phyloP scores from a whole-genome alignment of 148 eudicot genomes.

The Chenopodium suecicum region DNA sequence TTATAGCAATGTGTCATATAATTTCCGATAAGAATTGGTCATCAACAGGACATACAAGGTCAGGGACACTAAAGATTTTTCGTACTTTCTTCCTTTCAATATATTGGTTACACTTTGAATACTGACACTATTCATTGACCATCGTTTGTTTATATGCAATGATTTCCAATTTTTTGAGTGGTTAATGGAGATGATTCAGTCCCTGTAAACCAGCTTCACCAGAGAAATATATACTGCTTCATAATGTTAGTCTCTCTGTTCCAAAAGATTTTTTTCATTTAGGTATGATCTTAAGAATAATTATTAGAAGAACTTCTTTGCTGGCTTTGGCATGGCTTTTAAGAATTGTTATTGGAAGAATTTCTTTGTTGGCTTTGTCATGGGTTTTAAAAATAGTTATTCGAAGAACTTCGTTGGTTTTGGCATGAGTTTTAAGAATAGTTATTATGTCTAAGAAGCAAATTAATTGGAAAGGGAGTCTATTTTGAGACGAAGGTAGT shows the following conservation, averaged over 20 bases:
- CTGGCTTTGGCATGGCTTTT: not conserved
- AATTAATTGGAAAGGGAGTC: not conserved
- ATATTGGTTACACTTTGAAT: too few species aligned
- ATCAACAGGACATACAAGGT: not conserved
- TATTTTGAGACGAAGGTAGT: not conserved
- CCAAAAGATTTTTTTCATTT: not conserved
- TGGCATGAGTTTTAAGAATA: not conserved
- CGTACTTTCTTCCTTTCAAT: too few species aligned
- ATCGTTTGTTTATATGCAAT: too few species aligned
- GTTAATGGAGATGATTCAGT: not conserved
- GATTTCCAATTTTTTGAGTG: not conserved
- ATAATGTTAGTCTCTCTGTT: not conserved
- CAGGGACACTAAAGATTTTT: too few species aligned
- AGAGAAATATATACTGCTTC: not conserved
- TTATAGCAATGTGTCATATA: not conserved
- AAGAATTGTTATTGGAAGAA: not conserved
- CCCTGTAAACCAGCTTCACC: not conserved
- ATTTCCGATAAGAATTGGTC: not conserved
- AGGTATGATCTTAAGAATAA: not conserved
- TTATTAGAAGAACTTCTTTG: not conserved
- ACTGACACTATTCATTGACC: too few species aligned
- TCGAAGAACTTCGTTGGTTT: not conserved
- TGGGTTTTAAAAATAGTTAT: not conserved
- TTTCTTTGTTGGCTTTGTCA: not conserved
- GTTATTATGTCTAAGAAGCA: not conserved